A percentile compares a stretch with the other conserved stretches of the same genome.
Conservation (phyloP, 2,329 filamentous ascomycete genomes). For the Pseudocercospora musae region DNA sequence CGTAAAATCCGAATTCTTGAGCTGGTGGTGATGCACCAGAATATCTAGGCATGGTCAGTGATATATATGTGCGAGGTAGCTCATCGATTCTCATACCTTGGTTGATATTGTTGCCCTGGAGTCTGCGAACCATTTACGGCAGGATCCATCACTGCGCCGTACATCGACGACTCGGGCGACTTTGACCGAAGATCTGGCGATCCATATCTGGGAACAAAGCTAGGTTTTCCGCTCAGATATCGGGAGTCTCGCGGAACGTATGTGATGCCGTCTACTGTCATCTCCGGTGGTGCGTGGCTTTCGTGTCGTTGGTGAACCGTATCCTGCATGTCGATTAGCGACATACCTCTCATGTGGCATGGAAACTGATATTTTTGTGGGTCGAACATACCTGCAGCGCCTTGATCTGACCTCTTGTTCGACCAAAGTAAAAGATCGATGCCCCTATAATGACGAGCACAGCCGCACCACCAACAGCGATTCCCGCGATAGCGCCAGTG, state of each 20-base stretch:
- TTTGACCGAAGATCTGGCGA: background rate
- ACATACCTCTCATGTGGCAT: too few species aligned
- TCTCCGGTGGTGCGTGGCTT: background rate
- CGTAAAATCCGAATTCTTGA: background rate
- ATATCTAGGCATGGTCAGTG: background rate
- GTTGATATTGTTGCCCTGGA: background rate
- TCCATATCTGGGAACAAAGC: background rate
- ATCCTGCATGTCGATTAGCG: background rate
- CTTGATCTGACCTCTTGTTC: background rate
- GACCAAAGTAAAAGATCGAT: background rate
- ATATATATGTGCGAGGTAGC: background rate
- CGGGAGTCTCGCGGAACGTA: background rate
- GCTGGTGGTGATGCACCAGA: background rate
- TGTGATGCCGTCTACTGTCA: background rate
- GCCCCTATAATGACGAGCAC: background rate
- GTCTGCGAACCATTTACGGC: background rate
- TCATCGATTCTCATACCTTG: background rate
- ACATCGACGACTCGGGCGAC: background rate
- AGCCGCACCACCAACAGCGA: background rate
- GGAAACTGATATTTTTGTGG: background rate
- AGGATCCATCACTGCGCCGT: background rate
- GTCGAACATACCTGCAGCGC: background rate
- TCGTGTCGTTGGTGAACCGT: background rate
- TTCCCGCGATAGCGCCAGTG: background rate
- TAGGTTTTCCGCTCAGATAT: background rate